Evolutionary conservation across 106 monocot species (phyloP).

Genomic region (Dendrobium officinale): DNA sequence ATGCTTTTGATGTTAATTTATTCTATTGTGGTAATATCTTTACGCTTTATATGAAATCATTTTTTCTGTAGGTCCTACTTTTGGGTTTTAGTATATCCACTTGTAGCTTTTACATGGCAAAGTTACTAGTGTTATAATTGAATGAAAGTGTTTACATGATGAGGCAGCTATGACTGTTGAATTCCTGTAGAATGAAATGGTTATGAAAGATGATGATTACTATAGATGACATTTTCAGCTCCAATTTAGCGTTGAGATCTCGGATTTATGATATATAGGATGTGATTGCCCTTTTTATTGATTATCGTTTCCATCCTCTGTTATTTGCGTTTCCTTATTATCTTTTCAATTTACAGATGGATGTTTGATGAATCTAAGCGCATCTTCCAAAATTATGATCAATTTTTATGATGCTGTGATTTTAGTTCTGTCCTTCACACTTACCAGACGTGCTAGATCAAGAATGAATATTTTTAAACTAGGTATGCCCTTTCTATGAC

Average conservation of each 20-base stretch:
- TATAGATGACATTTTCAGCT: background rate
- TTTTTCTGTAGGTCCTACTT: too few relatives aligned
- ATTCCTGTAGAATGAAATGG: background rate
- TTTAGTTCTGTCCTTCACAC: background rate
- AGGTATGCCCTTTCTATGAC: constrained; percentile 4
- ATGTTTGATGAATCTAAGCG: constrained; percentile 11
- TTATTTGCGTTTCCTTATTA: background rate
- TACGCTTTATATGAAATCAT: too few relatives aligned
- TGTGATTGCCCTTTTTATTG: too few relatives aligned
- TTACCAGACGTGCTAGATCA: background rate
- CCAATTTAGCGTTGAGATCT: constrained; percentile 1
- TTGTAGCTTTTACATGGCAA: too few relatives aligned
- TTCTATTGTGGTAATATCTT: too few relatives aligned
- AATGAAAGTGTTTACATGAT: too few relatives aligned
- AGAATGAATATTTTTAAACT: background rate
- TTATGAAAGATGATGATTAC: background rate
- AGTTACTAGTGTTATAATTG: too few relatives aligned
- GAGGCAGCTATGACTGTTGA: too few relatives aligned
- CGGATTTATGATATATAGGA: background rate
- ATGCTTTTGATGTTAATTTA: background rate
- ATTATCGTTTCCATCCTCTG: background rate
- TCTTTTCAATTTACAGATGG: constrained; percentile 22
- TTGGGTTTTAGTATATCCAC: too few relatives aligned
- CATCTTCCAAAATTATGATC: constrained; percentile 9
- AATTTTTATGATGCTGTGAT: constrained; percentile 1